Conservation (phyloP, 768 basidiomycete species). For the Tylopilus balloui region DNA sequence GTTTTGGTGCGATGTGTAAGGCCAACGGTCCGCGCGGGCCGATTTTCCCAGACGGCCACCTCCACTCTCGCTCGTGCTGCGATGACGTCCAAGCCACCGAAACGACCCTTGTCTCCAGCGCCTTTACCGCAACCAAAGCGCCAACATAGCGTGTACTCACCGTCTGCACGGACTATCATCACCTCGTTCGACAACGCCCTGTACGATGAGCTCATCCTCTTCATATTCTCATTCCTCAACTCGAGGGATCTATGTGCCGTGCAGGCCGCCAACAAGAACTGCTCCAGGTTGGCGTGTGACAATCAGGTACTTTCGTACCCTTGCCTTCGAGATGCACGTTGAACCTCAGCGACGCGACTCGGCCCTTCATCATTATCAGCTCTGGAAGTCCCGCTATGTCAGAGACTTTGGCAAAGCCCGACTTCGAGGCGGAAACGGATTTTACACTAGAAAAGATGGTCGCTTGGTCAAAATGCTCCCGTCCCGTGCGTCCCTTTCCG, state of each 20-base stretch:
- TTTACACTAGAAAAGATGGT: slow-evolving; percentile 51
- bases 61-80: neutral
- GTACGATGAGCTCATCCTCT: slow-evolving; percentile 73
- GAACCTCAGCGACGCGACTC: slow-evolving; percentile 8
- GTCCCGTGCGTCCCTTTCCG: slow-evolving; percentile 36
- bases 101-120: slow-evolving; percentile 46
- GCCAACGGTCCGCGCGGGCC: slow-evolving; percentile 11
- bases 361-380: slow-evolving; percentile 28
- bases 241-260: slow-evolving; percentile 63
- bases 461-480: slow-evolving; percentile 58
- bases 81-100: slow-evolving; percentile 38
- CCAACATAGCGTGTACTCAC: slow-evolving; percentile 30
- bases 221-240: slow-evolving; percentile 67
- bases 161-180: slow-evolving; percentile 12
- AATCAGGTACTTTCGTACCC: slow-evolving; percentile 47
- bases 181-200: slow-evolving; percentile 51
- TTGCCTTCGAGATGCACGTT: slow-evolving; percentile 8
- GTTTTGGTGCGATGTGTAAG: neutral
- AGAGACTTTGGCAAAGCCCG: slow-evolving; percentile 61
- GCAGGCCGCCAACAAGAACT: slow-evolving; percentile 60
- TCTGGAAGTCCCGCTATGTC: slow-evolving; percentile 69
- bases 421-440: slow-evolving; percentile 64
- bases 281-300: slow-evolving; percentile 62
- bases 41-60: slow-evolving; percentile 6
- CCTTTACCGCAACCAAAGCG: slow-evolving; percentile 59